Evolutionary conservation across 768 basidiomycete genomes (phyloP), one percentile per base, ranked within the genome.

Genomic region (Naematelia encephala): DNA sequence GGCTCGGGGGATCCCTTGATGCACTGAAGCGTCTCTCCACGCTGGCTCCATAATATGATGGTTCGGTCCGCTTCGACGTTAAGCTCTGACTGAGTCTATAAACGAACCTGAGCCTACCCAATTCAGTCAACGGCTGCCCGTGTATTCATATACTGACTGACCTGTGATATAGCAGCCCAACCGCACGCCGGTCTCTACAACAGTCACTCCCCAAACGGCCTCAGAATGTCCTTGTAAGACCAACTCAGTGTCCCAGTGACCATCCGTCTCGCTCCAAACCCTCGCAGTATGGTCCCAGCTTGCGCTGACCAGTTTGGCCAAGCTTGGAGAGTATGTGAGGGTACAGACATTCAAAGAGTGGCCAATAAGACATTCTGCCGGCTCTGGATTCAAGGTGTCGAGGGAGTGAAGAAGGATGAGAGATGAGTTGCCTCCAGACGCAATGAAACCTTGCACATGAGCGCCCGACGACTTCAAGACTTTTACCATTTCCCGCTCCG

Each of bases 281-380:
- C 74, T 54, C 4, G 76, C 76, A 1, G 76, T 72, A 30, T 63
- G 61, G 53, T 77, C 76, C 76, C 76, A 77, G 34, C 69, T 71
- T 26, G 67, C 71, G 25, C 74, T 74, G 19, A 77, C 70, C 16
- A 77, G 56, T 51, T 66, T 62, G 39, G 51, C 39, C 26, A 16
- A 51, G 30, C 47, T 62, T 1, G 49, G 23, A 4, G 60, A 66
- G 39, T 66, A 74, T 1, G 48, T 19, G 14, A 74, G 49, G 3
- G 66, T 57, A 49, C 70, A 74, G 16, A 74, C 63, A 34, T 74
- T 74, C 5, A 69, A 50, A 34, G 54, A 26, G 34, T 74, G 72
- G 4, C 72, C 72, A 1, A 61, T 52, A 14, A 74, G 56, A 22
- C 52, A 51, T 14, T 65, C 50, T 25, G 58, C 25, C n/a, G 67